Evolutionary conservation across 768 basidiomycete species (phyloP).

Genomic region (Neoboletus magnificus): DNA sequence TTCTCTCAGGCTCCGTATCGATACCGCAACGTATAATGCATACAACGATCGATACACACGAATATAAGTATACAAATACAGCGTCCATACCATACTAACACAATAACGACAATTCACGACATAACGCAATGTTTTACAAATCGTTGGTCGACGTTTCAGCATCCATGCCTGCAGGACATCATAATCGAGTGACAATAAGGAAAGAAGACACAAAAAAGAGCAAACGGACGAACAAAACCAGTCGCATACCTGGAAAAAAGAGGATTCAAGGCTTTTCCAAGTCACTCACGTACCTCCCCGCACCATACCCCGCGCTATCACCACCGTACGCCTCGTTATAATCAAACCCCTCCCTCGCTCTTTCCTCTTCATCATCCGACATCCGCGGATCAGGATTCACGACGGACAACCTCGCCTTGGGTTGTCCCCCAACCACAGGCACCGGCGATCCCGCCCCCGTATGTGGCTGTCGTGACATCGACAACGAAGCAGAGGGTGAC

Average conservation of each 20-base stretch:
- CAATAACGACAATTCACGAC: background rate
- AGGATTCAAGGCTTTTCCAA: conserved; percentile 29
- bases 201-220: background rate
- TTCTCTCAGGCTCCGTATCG: too few species aligned
- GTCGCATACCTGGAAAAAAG: background rate
- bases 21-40: too few species aligned
- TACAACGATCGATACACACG: background rate
- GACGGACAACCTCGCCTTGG: conserved; percentile 22
- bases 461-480: background rate
- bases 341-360: conserved; percentile 43
- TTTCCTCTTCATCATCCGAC: conserved; percentile 35
- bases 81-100: background rate
- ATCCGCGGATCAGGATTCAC: conserved; percentile 27
- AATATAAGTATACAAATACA: background rate
- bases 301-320: conserved; percentile 35
- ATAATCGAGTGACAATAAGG: conserved; percentile 15
- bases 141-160: background rate
- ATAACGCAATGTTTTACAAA: background rate
- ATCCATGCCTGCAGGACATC: background rate
- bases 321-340: conserved; percentile 54
- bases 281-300: conserved; percentile 47
- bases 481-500: conserved; percentile 30
- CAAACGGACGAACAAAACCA: background rate
- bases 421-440: background rate
- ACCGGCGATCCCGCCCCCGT: conserved; percentile 11